phyloP scores from a whole-genome alignment of 305 asterid species.

The Petunia hybrid region DNA sequence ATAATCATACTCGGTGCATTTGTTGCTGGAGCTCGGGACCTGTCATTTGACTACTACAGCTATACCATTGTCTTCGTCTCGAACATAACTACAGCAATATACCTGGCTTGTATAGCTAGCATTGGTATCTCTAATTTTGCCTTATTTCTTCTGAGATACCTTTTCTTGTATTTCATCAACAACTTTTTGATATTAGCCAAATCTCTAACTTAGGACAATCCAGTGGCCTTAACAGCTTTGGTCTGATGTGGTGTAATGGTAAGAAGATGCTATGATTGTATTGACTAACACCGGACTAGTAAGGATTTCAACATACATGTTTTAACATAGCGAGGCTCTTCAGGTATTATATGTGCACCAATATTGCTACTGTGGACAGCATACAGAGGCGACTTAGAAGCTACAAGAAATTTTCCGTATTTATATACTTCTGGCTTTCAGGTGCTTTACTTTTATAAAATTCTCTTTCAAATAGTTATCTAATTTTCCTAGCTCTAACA shows the following conservation, averaged over 20 bases:
- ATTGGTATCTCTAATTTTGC: conserved; percentile 25
- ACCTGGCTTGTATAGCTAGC: conserved; percentile 39
- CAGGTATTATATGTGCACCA: conserved; percentile 40
- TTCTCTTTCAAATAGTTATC: not conserved
- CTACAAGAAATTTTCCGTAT: conserved; percentile 29
- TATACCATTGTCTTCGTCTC: conserved; percentile 37
- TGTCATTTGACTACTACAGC: conserved; percentile 34
- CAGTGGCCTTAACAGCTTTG: conserved; percentile 42
- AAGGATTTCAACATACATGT: not conserved
- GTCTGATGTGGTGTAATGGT: conserved; percentile 46
- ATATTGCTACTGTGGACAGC: conserved; percentile 40
- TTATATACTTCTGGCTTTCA: conserved; percentile 37
- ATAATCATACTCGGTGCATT: conserved; percentile 39
- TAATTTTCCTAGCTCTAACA: not conserved
- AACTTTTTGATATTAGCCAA: not conserved
- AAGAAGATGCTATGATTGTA: not conserved
- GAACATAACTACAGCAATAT: conserved; percentile 38
- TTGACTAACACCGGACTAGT: not conserved
- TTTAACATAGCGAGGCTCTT: conserved; percentile 4
- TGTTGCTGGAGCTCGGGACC: conserved; percentile 40
- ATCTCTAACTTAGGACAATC: conserved; percentile 30
- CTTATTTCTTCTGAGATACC: not conserved
- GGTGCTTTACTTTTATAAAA: conserved; percentile 23
- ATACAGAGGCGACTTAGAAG: conserved; percentile 33
- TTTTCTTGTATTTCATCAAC: not conserved